phyloP scores from a whole-genome alignment of 2,329 filamentous ascomycete species.

The Talaromyces sp. region DNA sequence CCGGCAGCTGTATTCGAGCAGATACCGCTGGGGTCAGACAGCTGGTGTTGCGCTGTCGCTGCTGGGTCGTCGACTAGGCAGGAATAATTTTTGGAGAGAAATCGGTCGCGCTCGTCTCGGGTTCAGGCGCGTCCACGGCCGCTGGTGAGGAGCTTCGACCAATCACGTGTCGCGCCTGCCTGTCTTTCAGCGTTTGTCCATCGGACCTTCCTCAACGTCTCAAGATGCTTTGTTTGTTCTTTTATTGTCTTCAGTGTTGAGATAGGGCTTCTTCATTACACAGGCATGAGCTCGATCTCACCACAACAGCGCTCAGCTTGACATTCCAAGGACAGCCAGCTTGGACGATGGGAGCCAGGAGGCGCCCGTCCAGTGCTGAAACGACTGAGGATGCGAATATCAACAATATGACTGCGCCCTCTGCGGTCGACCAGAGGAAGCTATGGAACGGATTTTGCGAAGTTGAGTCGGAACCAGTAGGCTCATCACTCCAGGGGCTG shows the following conservation, averaged over 20 bases:
- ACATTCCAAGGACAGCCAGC: neutral
- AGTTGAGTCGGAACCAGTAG: slow-evolving; percentile 82
- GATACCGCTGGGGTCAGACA: neutral
- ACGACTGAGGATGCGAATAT: neutral
- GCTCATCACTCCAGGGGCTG: slow-evolving; percentile 19
- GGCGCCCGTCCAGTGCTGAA: neutral
- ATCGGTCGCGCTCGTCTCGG: neutral
- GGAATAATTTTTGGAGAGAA: neutral
- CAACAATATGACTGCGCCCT: neutral
- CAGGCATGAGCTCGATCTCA: neutral
- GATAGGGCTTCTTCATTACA: neutral
- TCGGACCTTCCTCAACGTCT: neutral
- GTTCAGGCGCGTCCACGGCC: slow-evolving; percentile 13
- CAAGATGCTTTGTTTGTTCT: neutral
- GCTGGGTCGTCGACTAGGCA: neutral
- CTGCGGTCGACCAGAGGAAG: slow-evolving; percentile 29
- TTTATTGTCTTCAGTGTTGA: neutral
- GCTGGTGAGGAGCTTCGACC: slow-evolving; percentile 11
- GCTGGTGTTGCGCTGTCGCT: neutral
- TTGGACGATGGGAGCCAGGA: neutral
- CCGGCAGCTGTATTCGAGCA: neutral
- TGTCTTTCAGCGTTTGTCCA: neutral
- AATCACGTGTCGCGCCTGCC: slow-evolving; percentile 11
- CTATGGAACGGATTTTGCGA: slow-evolving; percentile 54
- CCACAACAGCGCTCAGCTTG: neutral